A percentile compares a stretch with the other conserved stretches of the same genome.
Evolutionary conservation across 2,329 filamentous ascomycete genomes (phyloP).

Genomic region (Myriosclerotinia scirpicola): DNA sequence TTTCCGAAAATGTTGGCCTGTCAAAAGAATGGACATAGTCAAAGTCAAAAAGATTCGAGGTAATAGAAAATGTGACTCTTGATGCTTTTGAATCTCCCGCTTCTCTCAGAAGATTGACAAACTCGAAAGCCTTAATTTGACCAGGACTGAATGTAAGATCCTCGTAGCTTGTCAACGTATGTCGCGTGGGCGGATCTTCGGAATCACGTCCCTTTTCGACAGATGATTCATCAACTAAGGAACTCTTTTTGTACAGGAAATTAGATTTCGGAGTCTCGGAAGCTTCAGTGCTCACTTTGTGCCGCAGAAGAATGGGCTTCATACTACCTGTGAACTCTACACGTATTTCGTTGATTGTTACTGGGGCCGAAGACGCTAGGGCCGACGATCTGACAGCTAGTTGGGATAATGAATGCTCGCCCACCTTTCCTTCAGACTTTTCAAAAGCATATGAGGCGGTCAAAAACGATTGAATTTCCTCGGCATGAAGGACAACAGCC

Average conservation of each 20-base stretch:
- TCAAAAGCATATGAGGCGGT: slow-evolving; percentile 58
- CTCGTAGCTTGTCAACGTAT: slow-evolving; percentile 52
- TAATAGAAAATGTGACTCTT: slow-evolving; percentile 62
- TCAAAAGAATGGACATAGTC: slow-evolving; percentile 61
- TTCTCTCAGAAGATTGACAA: slow-evolving; percentile 74
- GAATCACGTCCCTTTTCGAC: neutral
- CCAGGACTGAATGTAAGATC: slow-evolving; percentile 67
- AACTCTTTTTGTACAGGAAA: slow-evolving; percentile 29
- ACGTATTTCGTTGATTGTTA: slow-evolving; percentile 53
- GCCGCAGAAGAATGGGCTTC: slow-evolving; percentile 52
- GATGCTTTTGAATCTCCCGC: slow-evolving; percentile 72
- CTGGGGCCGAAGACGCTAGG: slow-evolving; percentile 51
- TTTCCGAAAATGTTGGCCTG: slow-evolving; percentile 45
- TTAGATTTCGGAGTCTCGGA: neutral
- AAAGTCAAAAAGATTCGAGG: slow-evolving; percentile 65
- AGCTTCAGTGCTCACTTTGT: slow-evolving; percentile 28
- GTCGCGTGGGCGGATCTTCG: slow-evolving; percentile 38
- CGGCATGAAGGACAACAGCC: slow-evolving; percentile 52
- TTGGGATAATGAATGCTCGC: slow-evolving; percentile 59
- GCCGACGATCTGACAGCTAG: slow-evolving; percentile 58
- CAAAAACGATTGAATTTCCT: slow-evolving; percentile 54
- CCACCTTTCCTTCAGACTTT: slow-evolving; percentile 59
- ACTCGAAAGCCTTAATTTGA: slow-evolving; percentile 67
- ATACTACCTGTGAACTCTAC: slow-evolving; percentile 59
- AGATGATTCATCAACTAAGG: slow-evolving; percentile 30